phyloP scores from a whole-genome alignment of 768 basidiomycete species.

The Hericium coralloides region DNA sequence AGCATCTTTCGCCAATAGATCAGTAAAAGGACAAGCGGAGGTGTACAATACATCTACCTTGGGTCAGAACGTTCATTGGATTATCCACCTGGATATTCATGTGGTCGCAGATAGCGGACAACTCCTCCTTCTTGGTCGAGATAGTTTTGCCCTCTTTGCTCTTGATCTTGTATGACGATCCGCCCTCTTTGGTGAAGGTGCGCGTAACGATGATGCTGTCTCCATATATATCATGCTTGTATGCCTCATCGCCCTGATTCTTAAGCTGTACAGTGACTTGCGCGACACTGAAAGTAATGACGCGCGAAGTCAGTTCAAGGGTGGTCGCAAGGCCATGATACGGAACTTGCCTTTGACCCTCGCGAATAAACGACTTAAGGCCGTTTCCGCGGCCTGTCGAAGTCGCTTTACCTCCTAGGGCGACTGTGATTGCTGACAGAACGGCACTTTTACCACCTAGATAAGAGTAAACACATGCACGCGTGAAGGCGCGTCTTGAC shows the following conservation, averaged over 20 bases:
- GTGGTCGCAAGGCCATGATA: background rate
- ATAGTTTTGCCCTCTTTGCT: constrained; percentile 54
- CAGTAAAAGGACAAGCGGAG: background rate
- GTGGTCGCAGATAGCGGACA: constrained; percentile 84
- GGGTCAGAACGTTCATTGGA: constrained; percentile 90
- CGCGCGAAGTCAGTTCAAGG: background rate
- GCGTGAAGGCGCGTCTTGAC: background rate
- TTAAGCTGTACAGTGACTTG: constrained; percentile 77
- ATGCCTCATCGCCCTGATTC: constrained; percentile 90
- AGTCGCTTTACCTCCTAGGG: constrained; percentile 88
- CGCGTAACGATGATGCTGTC: constrained; percentile 81
- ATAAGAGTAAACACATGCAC: background rate
- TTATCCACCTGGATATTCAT: constrained; percentile 98
- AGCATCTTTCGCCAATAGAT: constrained; percentile 18
- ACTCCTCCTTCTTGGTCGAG: constrained; percentile 73
- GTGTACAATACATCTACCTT: constrained; percentile 35
- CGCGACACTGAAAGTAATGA: constrained; percentile 37
- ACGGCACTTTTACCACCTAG: constrained; percentile 93
- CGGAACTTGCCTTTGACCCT: constrained; percentile 64
- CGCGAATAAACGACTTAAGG: constrained; percentile 77
- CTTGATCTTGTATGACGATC: constrained; percentile 77
- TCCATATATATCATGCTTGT: constrained; percentile 76
- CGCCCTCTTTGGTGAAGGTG: constrained; percentile 66
- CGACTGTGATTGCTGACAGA: constrained; percentile 86
- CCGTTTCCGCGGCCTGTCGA: constrained; percentile 85